A percentile compares a stretch with the other conserved stretches of the same genome.
These are phyloP conservation scores for Penicillium palitans DNA, from an alignment of 2,329 filamentous ascomycete species.

Conservation along the genomic window DNA sequence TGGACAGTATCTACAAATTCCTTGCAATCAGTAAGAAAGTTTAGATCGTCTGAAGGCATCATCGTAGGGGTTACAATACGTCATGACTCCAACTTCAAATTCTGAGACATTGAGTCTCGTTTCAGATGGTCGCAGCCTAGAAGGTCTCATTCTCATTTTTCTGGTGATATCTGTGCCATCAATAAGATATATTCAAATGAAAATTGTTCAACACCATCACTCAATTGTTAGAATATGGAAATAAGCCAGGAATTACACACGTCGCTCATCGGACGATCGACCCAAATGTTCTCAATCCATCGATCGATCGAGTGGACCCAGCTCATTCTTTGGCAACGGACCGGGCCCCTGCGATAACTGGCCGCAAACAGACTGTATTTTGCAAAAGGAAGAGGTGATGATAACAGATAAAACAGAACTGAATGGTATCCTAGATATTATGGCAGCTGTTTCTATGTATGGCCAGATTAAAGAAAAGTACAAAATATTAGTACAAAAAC, in stretches of 20 bases:
- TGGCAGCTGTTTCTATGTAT: background rate
- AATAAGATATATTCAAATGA: background rate
- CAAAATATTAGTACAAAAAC: background rate
- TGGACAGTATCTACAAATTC: background rate
- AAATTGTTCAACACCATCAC: background rate
- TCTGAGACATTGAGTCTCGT: background rate
- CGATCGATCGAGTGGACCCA: background rate
- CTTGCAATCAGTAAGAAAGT: background rate
- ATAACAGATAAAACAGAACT: background rate
- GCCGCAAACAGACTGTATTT: background rate
- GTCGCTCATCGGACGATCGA: background rate
- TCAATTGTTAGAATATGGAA: background rate
- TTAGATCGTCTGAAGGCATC: conserved; percentile 4
- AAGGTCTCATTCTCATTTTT: background rate
- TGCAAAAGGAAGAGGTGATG: background rate
- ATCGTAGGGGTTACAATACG: conserved; percentile 8
- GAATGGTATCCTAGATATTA: background rate
- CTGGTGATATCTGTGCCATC: background rate
- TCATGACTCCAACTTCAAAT: conserved; percentile 12
- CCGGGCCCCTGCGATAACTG: background rate
- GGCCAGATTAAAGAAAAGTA: background rate
- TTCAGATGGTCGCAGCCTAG: background rate
- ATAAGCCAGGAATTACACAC: background rate
- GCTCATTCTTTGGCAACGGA: conserved; percentile 1
- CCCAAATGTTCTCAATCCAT: background rate